Evolutionary conservation across 306 rosid genomes (phyloP).

Genomic region (Vigna angularis): DNA sequence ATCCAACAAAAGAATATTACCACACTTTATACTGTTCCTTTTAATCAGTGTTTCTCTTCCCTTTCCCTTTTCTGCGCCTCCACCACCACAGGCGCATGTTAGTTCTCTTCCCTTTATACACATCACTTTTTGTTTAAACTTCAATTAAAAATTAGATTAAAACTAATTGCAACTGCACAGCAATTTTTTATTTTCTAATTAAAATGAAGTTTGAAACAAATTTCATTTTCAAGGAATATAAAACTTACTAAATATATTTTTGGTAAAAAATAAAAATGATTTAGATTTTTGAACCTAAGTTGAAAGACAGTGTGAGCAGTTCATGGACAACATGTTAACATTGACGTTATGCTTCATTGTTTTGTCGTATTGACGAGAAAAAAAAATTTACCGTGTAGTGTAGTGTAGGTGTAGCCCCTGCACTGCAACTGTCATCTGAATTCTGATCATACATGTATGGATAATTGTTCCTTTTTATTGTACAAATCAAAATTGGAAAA

Average conservation of each 20-base stretch:
- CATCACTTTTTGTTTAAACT: too few species aligned
- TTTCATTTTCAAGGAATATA: too few species aligned
- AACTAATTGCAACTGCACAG: too few species aligned
- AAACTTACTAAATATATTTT: too few species aligned
- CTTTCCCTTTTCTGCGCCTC: neutral
- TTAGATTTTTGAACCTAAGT: too few species aligned
- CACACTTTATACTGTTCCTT: neutral
- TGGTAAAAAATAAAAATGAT: too few species aligned
- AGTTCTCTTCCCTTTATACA: neutral
- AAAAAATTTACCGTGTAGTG: constrained; percentile 1
- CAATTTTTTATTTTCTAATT: too few species aligned
- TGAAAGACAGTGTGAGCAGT: too few species aligned
- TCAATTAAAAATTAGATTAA: too few species aligned
- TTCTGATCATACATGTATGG: neutral
- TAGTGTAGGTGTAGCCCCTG: constrained; percentile 11
- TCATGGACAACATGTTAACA: neutral
- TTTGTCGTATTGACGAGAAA: neutral
- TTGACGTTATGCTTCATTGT: neutral
- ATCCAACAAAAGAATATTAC: constrained; percentile 43
- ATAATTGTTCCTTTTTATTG: neutral
- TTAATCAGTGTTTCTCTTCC: neutral
- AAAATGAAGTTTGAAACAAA: too few species aligned
- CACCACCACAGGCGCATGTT: constrained; percentile 41
- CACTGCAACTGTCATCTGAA: constrained; percentile 12
- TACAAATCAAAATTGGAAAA: too few species aligned